Evolutionary conservation across 306 rosid genomes (phyloP).

Genomic region (Inga oerstediana): DNA sequence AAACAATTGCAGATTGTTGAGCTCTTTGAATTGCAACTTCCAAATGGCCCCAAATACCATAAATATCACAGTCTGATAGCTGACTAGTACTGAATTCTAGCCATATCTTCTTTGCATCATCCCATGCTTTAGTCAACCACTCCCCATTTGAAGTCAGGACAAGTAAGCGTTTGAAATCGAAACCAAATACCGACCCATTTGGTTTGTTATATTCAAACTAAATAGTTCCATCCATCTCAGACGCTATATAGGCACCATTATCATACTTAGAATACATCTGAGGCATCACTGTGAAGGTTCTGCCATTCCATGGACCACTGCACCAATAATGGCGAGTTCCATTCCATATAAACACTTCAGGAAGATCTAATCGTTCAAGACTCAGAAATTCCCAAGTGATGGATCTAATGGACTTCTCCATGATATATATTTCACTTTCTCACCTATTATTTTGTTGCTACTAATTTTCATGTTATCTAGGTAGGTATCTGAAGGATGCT

Average conservation of each 20-base stretch:
- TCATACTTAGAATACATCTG: neutral
- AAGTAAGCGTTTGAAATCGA: fast-evolving
- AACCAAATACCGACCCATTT: too few relatives aligned
- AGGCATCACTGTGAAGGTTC: neutral
- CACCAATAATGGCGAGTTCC: neutral
- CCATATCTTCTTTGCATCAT: neutral
- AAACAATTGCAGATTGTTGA: constrained; percentile 46
- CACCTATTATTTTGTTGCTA: neutral
- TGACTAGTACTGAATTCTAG: neutral
- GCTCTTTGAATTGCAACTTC: neutral
- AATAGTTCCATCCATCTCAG: neutral
- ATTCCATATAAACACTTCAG: constrained; percentile 33
- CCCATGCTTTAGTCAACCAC: neutral
- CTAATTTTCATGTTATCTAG: neutral
- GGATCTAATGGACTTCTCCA: constrained; percentile 23
- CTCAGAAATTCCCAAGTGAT: neutral
- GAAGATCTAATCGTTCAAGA: neutral
- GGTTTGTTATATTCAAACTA: neutral
- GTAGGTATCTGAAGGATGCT: neutral
- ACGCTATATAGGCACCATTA: constrained; percentile 10
- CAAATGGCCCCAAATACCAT: constrained; percentile 34
- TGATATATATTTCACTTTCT: neutral
- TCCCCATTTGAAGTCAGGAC: constrained; percentile 25
- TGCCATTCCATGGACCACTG: neutral
- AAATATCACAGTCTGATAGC: constrained; percentile 25